These are phyloP conservation scores for Pyricularia sp. DNA, from an alignment of 2,329 filamentous ascomycete genomes.

Conservation along the genomic window DNA sequence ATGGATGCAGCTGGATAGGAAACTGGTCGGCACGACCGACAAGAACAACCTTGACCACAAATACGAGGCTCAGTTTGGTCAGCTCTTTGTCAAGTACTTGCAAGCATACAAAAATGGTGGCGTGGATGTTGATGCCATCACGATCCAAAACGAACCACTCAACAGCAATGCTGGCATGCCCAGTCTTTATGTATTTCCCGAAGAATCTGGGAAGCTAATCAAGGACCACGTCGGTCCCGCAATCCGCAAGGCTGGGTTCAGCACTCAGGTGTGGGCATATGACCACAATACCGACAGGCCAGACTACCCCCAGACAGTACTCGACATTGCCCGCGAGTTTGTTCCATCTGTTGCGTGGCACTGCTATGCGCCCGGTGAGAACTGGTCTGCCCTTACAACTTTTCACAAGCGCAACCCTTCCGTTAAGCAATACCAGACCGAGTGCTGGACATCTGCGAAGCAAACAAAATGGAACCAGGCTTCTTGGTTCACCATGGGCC, in stretches of 20 bases:
- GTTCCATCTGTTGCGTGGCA: constrained; percentile 29
- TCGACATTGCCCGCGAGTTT: constrained; percentile 20
- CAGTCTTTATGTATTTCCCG: constrained; percentile 27
- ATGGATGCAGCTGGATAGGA: constrained; percentile 31
- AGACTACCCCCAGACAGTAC: constrained; percentile 27
- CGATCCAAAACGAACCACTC: constrained; percentile 34
- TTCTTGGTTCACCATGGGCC: constrained; percentile 36
- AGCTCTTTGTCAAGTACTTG: constrained; percentile 32
- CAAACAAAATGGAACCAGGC: constrained; percentile 25
- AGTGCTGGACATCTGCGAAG: constrained; percentile 31
- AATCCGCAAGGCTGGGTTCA: constrained; percentile 25
- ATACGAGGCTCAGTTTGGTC: constrained; percentile 23
- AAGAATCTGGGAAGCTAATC: constrained; percentile 27
- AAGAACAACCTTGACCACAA: constrained; percentile 28
- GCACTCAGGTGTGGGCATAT: constrained; percentile 35
- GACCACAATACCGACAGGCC: constrained; percentile 27
- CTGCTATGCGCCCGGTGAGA: constrained; percentile 25
- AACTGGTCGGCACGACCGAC: constrained; percentile 21
- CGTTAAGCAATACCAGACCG: constrained; percentile 36
- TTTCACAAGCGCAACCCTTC: constrained; percentile 30
- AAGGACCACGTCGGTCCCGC: constrained; percentile 28
- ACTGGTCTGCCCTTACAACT: constrained; percentile 26
- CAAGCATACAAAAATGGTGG: constrained; percentile 26
- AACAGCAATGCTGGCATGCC: constrained; percentile 27
- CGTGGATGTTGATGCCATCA: constrained; percentile 28